Evolutionary conservation across 768 basidiomycete species (phyloP), one percentile per base, ranked within the genome.

Genomic region (Botryobasidium botryosum): DNA sequence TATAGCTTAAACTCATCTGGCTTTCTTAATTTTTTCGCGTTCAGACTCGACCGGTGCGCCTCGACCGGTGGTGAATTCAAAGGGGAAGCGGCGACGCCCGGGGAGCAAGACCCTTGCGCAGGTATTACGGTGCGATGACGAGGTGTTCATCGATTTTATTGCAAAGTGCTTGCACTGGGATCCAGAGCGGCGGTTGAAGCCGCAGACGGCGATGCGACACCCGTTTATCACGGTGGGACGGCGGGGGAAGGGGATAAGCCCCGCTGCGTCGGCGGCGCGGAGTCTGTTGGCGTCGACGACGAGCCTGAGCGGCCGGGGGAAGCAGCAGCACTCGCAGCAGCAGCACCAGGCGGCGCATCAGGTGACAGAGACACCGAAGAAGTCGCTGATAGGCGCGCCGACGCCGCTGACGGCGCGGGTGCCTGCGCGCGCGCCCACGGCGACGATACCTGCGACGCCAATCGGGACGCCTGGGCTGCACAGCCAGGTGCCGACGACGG

Each of bases 131-230:
- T 85, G 80, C 56, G 85, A 90, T 47, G 94, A 97, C 57, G 87
- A 92, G 47, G 77, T 84, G 35, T 97, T 99, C 52, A 70, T 99
- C 46, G 94, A 99, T 63, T 99, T 99, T 59, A 81, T 97, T 51
- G 70, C 84, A 1, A 96, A 92, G 59, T 99, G 94, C 62, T 69
- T 99, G n/a, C 71, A 84, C 24, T 99, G 91, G 91, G 94, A 99
- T 64, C 94, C 94, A 6, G 92, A 97, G 55, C 74, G 85, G 41
- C 74, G 94, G 26, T 71, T 99, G 58, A 97, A 94, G 60, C 92
- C 92, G 3, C 82, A 88, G 53, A 72, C 81, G 7, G 92, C 92
- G 1, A 61, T 96, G 65, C 76, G 88, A 20, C 92, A 96, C 62
- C 81, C 84, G 8, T 96, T 88, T 64, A 69, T 94, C 47, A 67